Conservation (phyloP, 1,284 basidiomycete genomes). For the Pascua sp. region DNA sequence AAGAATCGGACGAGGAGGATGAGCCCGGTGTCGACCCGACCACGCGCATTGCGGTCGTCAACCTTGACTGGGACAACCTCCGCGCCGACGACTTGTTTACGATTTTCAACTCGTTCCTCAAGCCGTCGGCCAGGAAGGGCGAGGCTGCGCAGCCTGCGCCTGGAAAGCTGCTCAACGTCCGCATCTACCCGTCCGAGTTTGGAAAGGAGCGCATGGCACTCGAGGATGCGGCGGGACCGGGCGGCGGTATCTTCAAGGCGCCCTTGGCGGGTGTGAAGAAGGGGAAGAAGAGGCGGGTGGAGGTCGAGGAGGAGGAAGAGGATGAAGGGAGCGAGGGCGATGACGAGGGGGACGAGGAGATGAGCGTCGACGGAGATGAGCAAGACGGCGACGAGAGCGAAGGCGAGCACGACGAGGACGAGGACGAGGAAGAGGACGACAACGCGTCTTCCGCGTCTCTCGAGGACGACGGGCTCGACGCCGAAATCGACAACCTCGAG, state of each 20-base stretch:
- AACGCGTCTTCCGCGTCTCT: constrained; percentile 52
- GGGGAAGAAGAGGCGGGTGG: constrained; percentile 10
- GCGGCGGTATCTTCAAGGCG: constrained; percentile 68
- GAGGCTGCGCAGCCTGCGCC: constrained; percentile 41
- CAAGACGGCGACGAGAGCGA: constrained; percentile 18
- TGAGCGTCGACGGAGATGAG: constrained; percentile 13
- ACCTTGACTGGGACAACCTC: constrained; percentile 98
- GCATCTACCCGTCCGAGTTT: constrained; percentile 89
- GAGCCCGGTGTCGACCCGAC: constrained; percentile 53
- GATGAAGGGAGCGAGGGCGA: constrained; percentile 1
- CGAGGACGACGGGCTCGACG: constrained; percentile 16
- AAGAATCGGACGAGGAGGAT: constrained; percentile 43
- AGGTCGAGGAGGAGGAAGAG: not conserved
- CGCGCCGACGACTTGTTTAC: constrained; percentile 87
- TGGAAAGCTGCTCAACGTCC: constrained; percentile 69
- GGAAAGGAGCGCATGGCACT: constrained; percentile 81
- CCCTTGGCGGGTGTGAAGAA: constrained; percentile 4
- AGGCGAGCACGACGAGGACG: constrained; percentile 21
- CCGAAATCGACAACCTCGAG: constrained; percentile 33
- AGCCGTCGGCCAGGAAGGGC: constrained; percentile 29
- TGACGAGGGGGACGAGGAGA: constrained; percentile 18
- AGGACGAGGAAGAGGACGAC: constrained; percentile 51
- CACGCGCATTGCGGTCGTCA: constrained; percentile 81
- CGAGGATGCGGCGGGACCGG: constrained; percentile 89
- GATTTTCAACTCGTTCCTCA: constrained; percentile 82